Evolutionary conservation across 768 basidiomycete genomes (phyloP), one percentile per base, ranked within the genome.

Genomic region (Boletus pseudo-olivaceus): DNA sequence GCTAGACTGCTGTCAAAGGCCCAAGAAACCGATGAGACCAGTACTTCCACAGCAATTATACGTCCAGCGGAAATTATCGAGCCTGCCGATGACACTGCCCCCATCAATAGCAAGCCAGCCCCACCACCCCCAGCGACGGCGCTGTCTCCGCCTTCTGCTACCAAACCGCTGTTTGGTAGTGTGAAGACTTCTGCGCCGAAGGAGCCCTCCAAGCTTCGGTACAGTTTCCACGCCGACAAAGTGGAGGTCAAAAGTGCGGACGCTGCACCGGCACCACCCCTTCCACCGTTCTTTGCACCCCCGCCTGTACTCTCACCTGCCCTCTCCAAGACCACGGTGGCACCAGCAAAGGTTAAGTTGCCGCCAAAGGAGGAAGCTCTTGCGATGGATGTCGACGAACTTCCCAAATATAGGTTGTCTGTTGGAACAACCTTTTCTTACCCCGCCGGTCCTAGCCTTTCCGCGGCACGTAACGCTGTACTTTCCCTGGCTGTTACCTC

Each of bases 131-230:
- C 51, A 6, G 20, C 46, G 23, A 32, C 20, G 12, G 51, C 54
- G 4, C 15, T 55, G n/a, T 73, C 59, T 51, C 65, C 64, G 1
- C 54, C 64, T n/a, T 34, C 64, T 15, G 55, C 43, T 37, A 54
- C 65, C 8, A 70, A 69, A 44, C 46, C 60, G 27, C 30, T 57
- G 23, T 63, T 65, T 29, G 53, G 63, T 43, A 35, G 37, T n/a
- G 38, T 70, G 39, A 87, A 84, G 65, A 70, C 79, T 3, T 81
- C 75, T 27, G 78, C 78, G 9, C 89, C 89, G 1, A 88, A 84
- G 64, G 86, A 88, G 51, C 88, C 89, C 2, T 90, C 89, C 54
- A 90, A 90, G 64, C 75, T 91, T 53, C 81, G 89, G 27, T 86
- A 78, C 61, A 88, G 87, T 60, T 82, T 86, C 67, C 81, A 83